Evolutionary conservation across 805 yeast genomes (phyloP).

Genomic region (Nakazawaea siamensis): DNA sequence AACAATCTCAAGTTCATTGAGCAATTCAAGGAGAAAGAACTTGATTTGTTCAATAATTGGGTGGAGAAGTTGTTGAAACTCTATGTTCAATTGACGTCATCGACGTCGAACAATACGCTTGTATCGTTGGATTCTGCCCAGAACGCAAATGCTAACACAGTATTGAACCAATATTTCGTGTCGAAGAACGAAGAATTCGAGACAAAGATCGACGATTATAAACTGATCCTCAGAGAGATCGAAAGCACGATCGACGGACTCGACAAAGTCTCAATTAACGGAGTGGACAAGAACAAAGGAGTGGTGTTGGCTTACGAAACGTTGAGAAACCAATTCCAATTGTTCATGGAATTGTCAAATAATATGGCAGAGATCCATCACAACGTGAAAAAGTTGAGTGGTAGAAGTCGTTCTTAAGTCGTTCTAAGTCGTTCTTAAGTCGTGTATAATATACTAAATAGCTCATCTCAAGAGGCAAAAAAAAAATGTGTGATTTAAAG

Average conservation of each 20-base stretch:
- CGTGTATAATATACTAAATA: not conserved
- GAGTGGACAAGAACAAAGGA: conserved; percentile 17
- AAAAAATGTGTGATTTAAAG: no score
- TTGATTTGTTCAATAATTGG: conserved; percentile 29
- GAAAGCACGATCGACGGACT: conserved; percentile 58
- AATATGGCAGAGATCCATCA: conserved; percentile 66
- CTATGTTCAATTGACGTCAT: conserved; percentile 21
- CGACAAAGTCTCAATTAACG: conserved; percentile 39
- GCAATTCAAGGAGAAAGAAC: conserved; percentile 30
- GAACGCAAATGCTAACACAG: conserved; percentile 38
- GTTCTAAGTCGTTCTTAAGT: not conserved
- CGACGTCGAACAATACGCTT: conserved; percentile 1
- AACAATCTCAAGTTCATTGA: conserved; percentile 39
- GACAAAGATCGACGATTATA: conserved; percentile 40
- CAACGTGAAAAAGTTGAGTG: conserved; percentile 25
- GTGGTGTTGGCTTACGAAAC: conserved; percentile 50
- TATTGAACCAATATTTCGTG: conserved; percentile 42
- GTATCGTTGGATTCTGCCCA: conserved; percentile 11
- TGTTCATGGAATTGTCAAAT: conserved; percentile 72
- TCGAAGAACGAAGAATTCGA: conserved; percentile 32
- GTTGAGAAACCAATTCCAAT: conserved; percentile 55
- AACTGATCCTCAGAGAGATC: conserved; percentile 40
- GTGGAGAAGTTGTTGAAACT: conserved; percentile 28
- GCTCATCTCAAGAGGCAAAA: no score
- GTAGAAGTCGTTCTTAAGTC: no score